phyloP scores from a whole-genome alignment of 2,329 filamentous ascomycete species.

The Fusarium sp. region DNA sequence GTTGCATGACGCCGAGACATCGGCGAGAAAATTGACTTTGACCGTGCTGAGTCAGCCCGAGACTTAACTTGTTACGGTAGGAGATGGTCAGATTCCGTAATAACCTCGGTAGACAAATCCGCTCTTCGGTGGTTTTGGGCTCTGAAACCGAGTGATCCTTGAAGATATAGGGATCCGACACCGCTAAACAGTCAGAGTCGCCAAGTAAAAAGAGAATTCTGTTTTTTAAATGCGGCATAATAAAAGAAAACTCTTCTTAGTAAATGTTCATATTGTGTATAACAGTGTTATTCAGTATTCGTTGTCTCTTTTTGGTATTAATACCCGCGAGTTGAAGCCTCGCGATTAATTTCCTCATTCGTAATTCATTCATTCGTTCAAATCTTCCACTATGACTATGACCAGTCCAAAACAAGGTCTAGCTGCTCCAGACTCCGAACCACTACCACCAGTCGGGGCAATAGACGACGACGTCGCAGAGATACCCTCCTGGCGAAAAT shows the following conservation, averaged over 20 bases:
- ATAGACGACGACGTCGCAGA: conserved; percentile 39
- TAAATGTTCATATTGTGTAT: background rate
- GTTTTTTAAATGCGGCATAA: background rate
- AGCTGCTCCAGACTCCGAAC: background rate
- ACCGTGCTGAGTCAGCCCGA: conserved; percentile 37
- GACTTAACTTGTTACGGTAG: background rate
- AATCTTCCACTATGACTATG: conserved; percentile 13
- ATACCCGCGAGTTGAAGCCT: background rate
- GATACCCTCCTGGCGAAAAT: conserved; percentile 41
- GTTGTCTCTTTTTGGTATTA: background rate
- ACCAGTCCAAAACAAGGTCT: conserved; percentile 8
- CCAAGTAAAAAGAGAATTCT: background rate
- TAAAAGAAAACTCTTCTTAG: background rate
- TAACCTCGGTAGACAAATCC: conserved; percentile 19
- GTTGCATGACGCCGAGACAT: conserved; percentile 20
- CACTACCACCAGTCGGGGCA: background rate
- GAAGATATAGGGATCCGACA: conserved; percentile 15
- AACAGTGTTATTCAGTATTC: background rate
- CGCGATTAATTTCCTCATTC: background rate
- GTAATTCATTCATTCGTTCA: background rate
- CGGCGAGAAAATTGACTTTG: conserved; percentile 9
- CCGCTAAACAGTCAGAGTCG: conserved; percentile 20
- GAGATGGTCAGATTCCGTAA: background rate
- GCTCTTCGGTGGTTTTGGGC: conserved; percentile 14
- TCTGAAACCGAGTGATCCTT: conserved; percentile 1